phyloP scores from a whole-genome alignment of 805 yeast species.

The Zygoascus ofunaensis region DNA sequence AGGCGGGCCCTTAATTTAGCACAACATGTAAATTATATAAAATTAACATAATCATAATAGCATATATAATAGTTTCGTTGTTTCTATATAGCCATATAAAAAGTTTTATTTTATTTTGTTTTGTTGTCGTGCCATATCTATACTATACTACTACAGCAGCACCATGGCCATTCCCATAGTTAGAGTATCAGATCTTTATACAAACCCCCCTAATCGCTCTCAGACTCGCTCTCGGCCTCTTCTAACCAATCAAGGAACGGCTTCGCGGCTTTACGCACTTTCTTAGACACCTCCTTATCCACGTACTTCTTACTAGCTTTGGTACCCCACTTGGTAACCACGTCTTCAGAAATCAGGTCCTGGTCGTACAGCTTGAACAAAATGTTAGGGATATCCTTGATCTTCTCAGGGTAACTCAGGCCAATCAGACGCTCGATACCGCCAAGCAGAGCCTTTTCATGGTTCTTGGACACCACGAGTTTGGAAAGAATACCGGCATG shows the following conservation, averaged over 20 bases:
- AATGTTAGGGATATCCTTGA: slow-evolving; percentile 70
- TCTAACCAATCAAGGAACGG: slow-evolving; percentile 93
- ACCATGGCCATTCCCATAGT: too few species aligned
- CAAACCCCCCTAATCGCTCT: slow-evolving; percentile 42
- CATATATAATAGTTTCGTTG: too few species aligned
- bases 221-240: slow-evolving; percentile 80
- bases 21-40: too few species aligned
- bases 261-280: slow-evolving; percentile 92
- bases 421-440: slow-evolving; percentile 94
- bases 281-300: slow-evolving; percentile 82
- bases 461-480: slow-evolving; percentile 50
- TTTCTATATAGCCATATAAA: too few species aligned
- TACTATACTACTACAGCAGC: too few species aligned
- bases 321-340: slow-evolving; percentile 74
- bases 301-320: slow-evolving; percentile 89
- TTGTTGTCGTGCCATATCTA: too few species aligned
- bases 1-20: too few species aligned
- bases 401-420: slow-evolving; percentile 61
- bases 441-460: slow-evolving; percentile 85
- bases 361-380: slow-evolving; percentile 71
- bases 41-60: too few species aligned
- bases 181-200: too few species aligned
- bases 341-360: slow-evolving; percentile 80
- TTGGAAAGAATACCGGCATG: slow-evolving; percentile 81
- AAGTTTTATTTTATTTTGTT: too few species aligned